Base-by-base conservation (phyloP, 148 eudicot genomes). In the Spergularia bocconei region DNA sequence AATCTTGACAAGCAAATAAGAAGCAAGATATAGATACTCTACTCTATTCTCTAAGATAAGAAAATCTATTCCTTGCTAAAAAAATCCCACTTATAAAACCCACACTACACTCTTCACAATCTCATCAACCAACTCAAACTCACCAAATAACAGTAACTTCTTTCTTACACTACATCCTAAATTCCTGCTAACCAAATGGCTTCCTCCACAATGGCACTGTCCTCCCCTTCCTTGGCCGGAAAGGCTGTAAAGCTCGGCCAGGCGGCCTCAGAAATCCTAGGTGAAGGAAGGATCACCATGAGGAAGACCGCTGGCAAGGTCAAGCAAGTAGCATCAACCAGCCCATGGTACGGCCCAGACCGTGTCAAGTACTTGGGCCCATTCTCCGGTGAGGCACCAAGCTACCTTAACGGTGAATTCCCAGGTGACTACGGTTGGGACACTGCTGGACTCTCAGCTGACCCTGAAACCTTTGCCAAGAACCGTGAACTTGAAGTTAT, bases 311-410 rank as follows among this genome's bases (percentile, higher is more conserved):
- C 74, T 10, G 79, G 59, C 9, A 82, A 71, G 73, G 64, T 72
- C 44, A 80, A 80, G 69, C 71, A 54, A 4, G 77, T 75, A 0
- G 63, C 84, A 70, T 84, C 86, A 1, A 73, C 79, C 2, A 83
- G 86, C 81, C 83, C 86, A 44, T 83, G 85, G 85, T 83, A 83
- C 74, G 86, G 83, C 36, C 83, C 86, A 0, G 86, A 83, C 81
- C 73, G 86, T 17, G 86, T 83, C 33, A 77, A 77, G 86, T 83
- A 83, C 81, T 78, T 83, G 72, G 86, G 86, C 60, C 86, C 86
- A 65, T 77, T 83, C 77, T 80, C 86, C 3, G 86, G 86, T n/a
- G 83, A 80, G 73, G 23, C 84, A 41, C 86, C 86, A 54, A 69
- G 74, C 17, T 84, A 84, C 79, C 78, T 84, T 21, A 84, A 79